Evolutionary conservation across 2,329 filamentous ascomycete species (phyloP).

Genomic region (Drechslerella dactyloides): DNA sequence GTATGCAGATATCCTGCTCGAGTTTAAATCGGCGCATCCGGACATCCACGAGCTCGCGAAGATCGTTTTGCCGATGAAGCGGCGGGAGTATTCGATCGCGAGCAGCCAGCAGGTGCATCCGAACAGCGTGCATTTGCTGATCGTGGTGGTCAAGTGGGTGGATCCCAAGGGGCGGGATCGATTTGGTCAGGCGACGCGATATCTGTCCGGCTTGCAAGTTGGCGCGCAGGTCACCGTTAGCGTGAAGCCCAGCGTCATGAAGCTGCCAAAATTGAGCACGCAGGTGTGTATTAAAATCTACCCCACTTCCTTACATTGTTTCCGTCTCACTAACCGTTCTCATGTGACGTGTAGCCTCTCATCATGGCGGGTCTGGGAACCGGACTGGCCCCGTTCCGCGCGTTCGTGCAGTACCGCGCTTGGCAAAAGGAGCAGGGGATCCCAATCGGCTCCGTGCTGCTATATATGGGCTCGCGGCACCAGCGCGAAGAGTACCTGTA

Average conservation of each 20-base stretch:
- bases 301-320: background rate
- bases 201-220: constrained; percentile 76
- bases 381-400: constrained; percentile 97
- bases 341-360: constrained; percentile 71
- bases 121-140: constrained; percentile 87
- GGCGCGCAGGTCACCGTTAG: constrained; percentile 85
- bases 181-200: constrained; percentile 90
- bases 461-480: constrained; percentile 97
- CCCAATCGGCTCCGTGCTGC: constrained; percentile 86
- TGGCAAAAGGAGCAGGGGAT: constrained; percentile 98
- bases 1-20: constrained; percentile 85
- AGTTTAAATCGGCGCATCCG: constrained; percentile 88
- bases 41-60: constrained; percentile 84
- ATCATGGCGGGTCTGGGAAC: constrained; percentile 99
- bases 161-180: constrained; percentile 85
- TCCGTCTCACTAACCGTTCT: constrained; percentile 14
- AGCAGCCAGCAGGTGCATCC: constrained; percentile 95
- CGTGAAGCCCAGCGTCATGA: constrained; percentile 99
- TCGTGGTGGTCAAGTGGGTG: constrained; percentile 96
- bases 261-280: constrained; percentile 84
- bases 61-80: constrained; percentile 90
- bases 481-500: constrained; percentile 99
- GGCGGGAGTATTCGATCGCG: constrained; percentile 97
- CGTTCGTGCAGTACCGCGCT: constrained; percentile 96
- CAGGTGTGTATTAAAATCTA: constrained; percentile 62